Conservation (phyloP, 768 basidiomycete genomes). For the Rhodotorula paludigena region DNA sequence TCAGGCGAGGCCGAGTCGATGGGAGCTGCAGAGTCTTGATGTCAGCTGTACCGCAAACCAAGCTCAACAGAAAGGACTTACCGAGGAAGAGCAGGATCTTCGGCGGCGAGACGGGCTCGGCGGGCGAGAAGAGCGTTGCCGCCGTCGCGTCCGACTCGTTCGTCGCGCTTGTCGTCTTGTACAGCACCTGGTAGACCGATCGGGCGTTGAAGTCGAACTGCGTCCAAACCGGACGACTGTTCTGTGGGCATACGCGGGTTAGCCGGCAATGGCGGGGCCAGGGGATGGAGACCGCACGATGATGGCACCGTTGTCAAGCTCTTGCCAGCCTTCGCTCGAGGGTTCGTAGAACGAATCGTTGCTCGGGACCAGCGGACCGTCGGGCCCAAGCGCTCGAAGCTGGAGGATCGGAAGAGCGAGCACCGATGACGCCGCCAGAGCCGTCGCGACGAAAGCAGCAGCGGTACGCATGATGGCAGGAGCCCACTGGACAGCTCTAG, state of each 20-base stretch:
- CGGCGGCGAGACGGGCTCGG: not conserved
- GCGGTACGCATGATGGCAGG: not conserved
- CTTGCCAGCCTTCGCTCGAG: too few species aligned
- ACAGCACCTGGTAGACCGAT: not conserved
- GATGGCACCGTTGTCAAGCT: not conserved
- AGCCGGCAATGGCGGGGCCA: too few species aligned
- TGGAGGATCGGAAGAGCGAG: not conserved
- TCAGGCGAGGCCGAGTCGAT: conserved; percentile 4
- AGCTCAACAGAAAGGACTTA: not conserved
- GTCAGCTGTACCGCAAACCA: not conserved
- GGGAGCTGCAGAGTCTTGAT: not conserved
- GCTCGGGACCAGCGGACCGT: not conserved
- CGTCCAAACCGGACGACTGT: not conserved
- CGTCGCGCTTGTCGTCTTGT: not conserved
- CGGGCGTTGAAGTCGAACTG: not conserved
- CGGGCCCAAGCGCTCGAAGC: not conserved
- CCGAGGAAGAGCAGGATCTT: not conserved
- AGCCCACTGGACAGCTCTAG: not conserved
- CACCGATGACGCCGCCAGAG: not conserved
- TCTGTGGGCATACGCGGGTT: too few species aligned
- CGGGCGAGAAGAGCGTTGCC: not conserved
- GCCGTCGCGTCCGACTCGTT: not conserved
- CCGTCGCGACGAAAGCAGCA: not conserved
- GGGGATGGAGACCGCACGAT: too few species aligned
- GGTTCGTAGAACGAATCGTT: conserved; percentile 1